Percentiles rank a stretch among this genome's conserved stretches.
phyloP scores from a whole-genome alignment of 169 alveolate species.

The Amoebophrya sp. region DNA sequence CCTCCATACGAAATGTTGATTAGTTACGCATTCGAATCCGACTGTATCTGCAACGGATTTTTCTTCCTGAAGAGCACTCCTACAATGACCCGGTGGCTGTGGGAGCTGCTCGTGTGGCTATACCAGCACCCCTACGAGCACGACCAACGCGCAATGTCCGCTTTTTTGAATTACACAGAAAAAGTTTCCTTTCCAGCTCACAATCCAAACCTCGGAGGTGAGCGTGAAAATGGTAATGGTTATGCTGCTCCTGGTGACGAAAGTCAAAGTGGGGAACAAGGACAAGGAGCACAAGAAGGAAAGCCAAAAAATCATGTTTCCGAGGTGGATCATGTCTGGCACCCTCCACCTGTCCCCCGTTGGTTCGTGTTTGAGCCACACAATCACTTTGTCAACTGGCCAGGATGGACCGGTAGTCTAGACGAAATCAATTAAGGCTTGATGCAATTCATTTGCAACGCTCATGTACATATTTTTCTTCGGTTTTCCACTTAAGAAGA shows the following conservation, averaged over 20 bases:
- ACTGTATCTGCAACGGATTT: constrained; percentile 27
- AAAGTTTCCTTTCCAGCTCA: background rate
- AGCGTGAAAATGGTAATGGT: too few relatives aligned
- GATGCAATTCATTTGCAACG: too few relatives aligned
- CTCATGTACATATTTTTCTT: too few relatives aligned
- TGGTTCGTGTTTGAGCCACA: constrained; percentile 2
- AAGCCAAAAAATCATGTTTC: too few relatives aligned
- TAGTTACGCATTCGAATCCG: background rate
- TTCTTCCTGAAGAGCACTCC: background rate
- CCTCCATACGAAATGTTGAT: background rate
- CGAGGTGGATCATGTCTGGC: too few relatives aligned
- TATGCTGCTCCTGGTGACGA: too few relatives aligned
- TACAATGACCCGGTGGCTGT: background rate
- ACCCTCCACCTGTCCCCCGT: background rate
- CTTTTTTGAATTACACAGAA: background rate
- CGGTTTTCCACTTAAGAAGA: too few relatives aligned
- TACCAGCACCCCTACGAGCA: constrained; percentile 25
- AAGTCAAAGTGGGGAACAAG: too few relatives aligned
- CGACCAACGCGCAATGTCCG: constrained; percentile 26
- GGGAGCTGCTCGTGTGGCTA: background rate
- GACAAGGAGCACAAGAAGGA: too few relatives aligned
- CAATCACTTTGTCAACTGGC: background rate
- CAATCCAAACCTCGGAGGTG: too few relatives aligned
- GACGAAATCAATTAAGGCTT: too few relatives aligned
- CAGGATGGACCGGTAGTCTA: background rate